These are phyloP conservation scores for Aspergillus vadensis DNA, from an alignment of 2,329 filamentous ascomycete genomes.

Conservation along the genomic window DNA sequence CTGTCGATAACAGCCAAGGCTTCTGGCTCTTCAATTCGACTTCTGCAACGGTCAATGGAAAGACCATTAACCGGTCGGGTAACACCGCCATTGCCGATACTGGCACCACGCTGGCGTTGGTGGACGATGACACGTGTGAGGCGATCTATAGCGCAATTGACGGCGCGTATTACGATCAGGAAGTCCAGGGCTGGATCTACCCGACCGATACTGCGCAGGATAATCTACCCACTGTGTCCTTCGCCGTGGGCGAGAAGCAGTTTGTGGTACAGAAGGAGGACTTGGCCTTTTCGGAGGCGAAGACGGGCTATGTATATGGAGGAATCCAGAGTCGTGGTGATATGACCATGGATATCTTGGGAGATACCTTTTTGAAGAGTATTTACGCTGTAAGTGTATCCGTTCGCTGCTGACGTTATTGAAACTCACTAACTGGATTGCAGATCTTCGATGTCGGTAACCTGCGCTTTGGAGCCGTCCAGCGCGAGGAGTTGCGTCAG, in stretches of 20 bases:
- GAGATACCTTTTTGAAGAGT: conserved; percentile 65
- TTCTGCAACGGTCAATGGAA: conserved; percentile 60
- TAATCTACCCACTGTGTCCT: conserved; percentile 61
- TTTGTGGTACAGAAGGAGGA: conserved; percentile 66
- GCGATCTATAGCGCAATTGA: conserved; percentile 66
- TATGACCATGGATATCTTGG: conserved; percentile 64
- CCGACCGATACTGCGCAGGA: conserved; percentile 55
- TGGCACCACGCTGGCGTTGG: conserved; percentile 67
- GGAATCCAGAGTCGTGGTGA: conserved; percentile 65
- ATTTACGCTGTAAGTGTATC: conserved; percentile 60
- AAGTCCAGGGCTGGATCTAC: conserved; percentile 65
- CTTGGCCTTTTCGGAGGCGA: conserved; percentile 59
- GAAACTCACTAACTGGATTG: conserved; percentile 11
- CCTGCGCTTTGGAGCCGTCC: conserved; percentile 61
- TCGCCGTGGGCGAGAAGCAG: conserved; percentile 64
- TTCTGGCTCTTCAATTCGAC: conserved; percentile 69
- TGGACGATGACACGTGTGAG: conserved; percentile 63
- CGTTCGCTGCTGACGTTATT: background rate
- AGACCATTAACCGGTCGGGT: conserved; percentile 50
- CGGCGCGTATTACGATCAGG: conserved; percentile 58
- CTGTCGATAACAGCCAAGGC: conserved; percentile 64
- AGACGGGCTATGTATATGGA: conserved; percentile 61
- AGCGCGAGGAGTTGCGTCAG: conserved; percentile 30
- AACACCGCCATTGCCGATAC: conserved; percentile 73
- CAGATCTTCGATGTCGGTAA: conserved; percentile 66